A percentile compares a stretch with the other conserved stretches of the same genome.
phyloP scores from a whole-genome alignment of 345 rosid genomes.

The Syzygium jambos region DNA sequence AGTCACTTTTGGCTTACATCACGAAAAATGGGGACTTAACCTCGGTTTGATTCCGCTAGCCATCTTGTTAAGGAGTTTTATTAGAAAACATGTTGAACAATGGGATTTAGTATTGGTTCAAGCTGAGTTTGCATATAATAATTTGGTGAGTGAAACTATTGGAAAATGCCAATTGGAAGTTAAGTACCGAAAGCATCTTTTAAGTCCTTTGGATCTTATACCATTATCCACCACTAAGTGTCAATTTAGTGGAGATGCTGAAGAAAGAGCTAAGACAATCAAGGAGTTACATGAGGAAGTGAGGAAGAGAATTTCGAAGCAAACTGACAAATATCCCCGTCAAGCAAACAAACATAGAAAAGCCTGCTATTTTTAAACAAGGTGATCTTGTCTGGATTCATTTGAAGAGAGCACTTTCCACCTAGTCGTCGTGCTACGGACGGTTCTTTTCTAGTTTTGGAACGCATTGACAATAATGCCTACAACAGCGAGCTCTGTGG shows the following conservation, averaged over 20 bases:
- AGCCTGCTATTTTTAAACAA: not conserved
- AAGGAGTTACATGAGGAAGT: not conserved
- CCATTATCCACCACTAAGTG: rapidly evolving
- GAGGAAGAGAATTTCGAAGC: rapidly evolving
- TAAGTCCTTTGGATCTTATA: not conserved
- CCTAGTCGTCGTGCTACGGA: not conserved
- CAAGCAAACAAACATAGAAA: not conserved
- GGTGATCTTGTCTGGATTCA: not conserved
- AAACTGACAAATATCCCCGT: not conserved
- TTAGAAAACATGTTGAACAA: not conserved
- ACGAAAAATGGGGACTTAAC: not conserved
- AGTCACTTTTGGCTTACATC: not conserved
- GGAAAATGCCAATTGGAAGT: not conserved
- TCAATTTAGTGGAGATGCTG: no score
- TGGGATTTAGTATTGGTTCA: not conserved
- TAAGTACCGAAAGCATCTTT: not conserved
- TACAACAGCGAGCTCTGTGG: not conserved
- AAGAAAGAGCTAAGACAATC: not conserved
- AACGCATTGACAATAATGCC: not conserved
- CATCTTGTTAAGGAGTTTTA: not conserved
- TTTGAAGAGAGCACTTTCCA: not conserved
- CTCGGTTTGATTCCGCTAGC: not conserved
- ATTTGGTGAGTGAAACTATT: not conserved
- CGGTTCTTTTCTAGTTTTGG: not conserved
- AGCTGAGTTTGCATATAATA: not conserved